Evolutionary conservation across 345 rosid genomes (phyloP).

Genomic region (Alliaria petiolata): DNA sequence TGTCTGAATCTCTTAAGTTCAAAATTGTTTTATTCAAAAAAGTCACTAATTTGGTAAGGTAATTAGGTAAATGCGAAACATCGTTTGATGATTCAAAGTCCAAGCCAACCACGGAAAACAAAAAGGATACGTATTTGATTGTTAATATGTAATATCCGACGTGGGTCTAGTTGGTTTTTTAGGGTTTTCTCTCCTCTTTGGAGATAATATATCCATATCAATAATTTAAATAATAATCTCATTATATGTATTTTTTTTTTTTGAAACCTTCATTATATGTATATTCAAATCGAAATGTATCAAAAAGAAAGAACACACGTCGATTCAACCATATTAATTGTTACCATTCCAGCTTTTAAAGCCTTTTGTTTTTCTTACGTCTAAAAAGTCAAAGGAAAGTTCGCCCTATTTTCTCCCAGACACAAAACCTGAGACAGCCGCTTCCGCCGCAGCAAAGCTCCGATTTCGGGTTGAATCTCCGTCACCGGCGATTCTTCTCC

Average conservation of each 20-base stretch:
- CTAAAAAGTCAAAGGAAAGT: too few species aligned
- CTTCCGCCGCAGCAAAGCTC: too few species aligned
- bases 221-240: background rate
- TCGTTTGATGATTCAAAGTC: background rate
- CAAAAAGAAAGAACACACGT: background rate
- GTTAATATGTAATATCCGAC: background rate
- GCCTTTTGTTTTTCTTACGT: too few species aligned
- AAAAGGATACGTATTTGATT: background rate
- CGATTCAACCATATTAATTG: background rate
- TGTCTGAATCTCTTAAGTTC: background rate
- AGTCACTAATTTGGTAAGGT: too few species aligned
- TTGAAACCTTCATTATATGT: too few species aligned
- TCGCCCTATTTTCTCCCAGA: too few species aligned
- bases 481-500: too few species aligned
- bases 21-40: background rate
- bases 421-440: too few species aligned
- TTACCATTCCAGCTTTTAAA: too few species aligned
- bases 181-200: background rate
- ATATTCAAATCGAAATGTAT: background rate
- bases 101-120: background rate
- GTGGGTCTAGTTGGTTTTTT: background rate
- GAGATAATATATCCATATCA: constrained; percentile 4
- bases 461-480: too few species aligned
- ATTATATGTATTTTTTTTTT: too few species aligned
- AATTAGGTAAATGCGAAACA: constrained; percentile 3